These are phyloP conservation scores for Pythium dissimile DNA, from an alignment of 352 stramenopile species.

Conservation along the genomic window DNA sequence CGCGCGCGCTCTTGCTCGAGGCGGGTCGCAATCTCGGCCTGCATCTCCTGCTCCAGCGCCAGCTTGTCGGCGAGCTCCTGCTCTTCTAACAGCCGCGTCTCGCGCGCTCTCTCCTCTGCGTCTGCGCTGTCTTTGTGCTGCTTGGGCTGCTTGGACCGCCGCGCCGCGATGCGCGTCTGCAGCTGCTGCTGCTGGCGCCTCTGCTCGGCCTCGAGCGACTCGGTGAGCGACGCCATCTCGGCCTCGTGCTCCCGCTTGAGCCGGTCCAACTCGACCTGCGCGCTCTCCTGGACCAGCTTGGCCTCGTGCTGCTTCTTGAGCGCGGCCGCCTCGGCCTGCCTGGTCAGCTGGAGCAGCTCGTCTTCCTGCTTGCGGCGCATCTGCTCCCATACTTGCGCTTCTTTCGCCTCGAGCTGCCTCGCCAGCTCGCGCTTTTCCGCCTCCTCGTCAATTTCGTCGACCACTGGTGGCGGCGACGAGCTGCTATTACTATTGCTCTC, in stretches of 20 bases:
- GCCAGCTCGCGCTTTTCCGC: constrained; percentile 30
- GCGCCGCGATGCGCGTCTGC: constrained; percentile 57
- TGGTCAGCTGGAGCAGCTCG: neutral
- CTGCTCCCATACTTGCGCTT: constrained; percentile 30
- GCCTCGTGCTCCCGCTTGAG: constrained; percentile 59
- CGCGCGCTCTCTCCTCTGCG: constrained; percentile 2
- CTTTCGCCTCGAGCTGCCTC: constrained; percentile 34
- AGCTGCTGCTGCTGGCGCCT: constrained; percentile 50
- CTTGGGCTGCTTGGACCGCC: constrained; percentile 35
- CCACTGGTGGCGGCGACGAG: neutral
- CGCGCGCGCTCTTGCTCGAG: constrained; percentile 55
- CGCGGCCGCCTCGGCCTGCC: neutral
- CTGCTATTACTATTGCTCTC: neutral
- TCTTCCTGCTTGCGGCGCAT: constrained; percentile 10
- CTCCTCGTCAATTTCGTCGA: constrained; percentile 28
- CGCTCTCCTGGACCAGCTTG: constrained; percentile 15
- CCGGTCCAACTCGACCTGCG: constrained; percentile 47
- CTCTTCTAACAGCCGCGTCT: constrained; percentile 16
- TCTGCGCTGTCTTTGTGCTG: constrained; percentile 26
- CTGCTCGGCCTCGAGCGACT: constrained; percentile 39
- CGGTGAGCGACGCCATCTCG: constrained; percentile 52
- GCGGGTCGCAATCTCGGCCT: constrained; percentile 27
- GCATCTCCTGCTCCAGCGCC: constrained; percentile 32
- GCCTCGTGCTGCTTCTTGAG: constrained; percentile 16
- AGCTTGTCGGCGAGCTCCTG: constrained; percentile 25